Evolutionary conservation across 345 rosid genomes (phyloP).

Genomic region (Mangifera indica): DNA sequence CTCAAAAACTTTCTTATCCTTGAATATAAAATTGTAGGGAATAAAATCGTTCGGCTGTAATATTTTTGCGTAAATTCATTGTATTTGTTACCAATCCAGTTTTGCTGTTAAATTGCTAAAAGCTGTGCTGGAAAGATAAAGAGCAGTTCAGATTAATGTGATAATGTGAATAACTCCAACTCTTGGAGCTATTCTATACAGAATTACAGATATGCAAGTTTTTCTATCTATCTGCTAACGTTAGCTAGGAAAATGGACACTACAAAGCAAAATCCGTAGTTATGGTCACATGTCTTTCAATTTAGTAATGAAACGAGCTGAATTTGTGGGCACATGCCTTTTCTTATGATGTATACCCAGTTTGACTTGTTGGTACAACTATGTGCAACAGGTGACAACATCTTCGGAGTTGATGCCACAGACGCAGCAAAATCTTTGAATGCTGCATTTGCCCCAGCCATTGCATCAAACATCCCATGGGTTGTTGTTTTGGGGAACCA

Average conservation of each 20-base stretch:
- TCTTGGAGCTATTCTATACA: no score
- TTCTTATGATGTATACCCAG: neutral
- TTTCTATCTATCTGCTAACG: neutral
- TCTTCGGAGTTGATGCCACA: slow-evolving; percentile 53
- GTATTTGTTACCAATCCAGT: neutral
- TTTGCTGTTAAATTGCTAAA: neutral
- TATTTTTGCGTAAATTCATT: neutral
- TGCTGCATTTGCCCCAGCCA: slow-evolving; percentile 76
- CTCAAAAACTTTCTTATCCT: neutral
- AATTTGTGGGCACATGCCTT: neutral
- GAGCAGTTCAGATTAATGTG: neutral
- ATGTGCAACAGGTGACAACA: slow-evolving; percentile 65
- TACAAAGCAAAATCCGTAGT: neutral
- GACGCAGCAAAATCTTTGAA: slow-evolving; percentile 67
- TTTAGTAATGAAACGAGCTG: neutral
- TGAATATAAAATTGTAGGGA: neutral
- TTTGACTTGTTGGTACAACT: slow-evolving; percentile 1
- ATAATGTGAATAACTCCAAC: neutral
- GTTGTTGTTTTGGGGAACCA: slow-evolving; percentile 87
- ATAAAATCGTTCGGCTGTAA: neutral
- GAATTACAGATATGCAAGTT: neutral
- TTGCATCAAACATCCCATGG: slow-evolving; percentile 79
- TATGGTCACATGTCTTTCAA: neutral
- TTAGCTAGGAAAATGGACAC: neutral
- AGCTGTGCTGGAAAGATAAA: neutral